Base-by-base conservation (phyloP, 1,284 basidiomycete species). In the Cryptococcus hybrid region DNA sequence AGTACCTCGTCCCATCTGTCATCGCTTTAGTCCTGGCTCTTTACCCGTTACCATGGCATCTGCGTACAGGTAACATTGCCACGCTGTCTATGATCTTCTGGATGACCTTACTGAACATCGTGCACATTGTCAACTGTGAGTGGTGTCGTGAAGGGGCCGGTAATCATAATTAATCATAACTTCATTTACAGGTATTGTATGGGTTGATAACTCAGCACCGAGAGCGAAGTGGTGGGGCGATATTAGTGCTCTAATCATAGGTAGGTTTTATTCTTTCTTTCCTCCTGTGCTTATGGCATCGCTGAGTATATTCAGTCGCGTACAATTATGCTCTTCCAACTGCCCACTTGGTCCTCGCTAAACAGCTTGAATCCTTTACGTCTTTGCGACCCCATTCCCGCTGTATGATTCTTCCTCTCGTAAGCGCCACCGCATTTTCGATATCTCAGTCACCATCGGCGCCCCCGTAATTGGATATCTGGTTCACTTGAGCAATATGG, bases 281-380 rank as follows among this genome's bases (percentile, higher is more conserved):
- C 38, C 7, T 47, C 36, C 15, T 9, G 1, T 2, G 18, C 37
- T 7, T 9, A 40, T 43, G 5, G 39, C 3, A 18, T 18, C 18
- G 18, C 24, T 7, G 5, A 47, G 54, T 37, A 5, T 30, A 18
- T 43, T 50, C 48, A 65, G 73, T 75, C 53, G 71, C 67, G n/a
- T 75, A 75, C 65, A 75, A 75, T 60, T 75, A 66, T 53, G 73
- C 67, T 24, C 60, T 73, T 2, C 73, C 73, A 30, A 58, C 71
- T 2, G 63, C 73, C 5, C 73, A 75, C 55, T 59, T 75, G 9
- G 36, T 75, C 37, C 67, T 75, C 4, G 73, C 73, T 12, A 68
- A 69, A 43, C 70, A 72, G 55, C 68, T 75, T 50, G 73, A 75
- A 56, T 61, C 61, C 8, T 62, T 67, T 44, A 75, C 73, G 5